Evolutionary conservation across 208 protist species (phyloP).

Genomic region (Trichomonas vaginalis): DNA sequence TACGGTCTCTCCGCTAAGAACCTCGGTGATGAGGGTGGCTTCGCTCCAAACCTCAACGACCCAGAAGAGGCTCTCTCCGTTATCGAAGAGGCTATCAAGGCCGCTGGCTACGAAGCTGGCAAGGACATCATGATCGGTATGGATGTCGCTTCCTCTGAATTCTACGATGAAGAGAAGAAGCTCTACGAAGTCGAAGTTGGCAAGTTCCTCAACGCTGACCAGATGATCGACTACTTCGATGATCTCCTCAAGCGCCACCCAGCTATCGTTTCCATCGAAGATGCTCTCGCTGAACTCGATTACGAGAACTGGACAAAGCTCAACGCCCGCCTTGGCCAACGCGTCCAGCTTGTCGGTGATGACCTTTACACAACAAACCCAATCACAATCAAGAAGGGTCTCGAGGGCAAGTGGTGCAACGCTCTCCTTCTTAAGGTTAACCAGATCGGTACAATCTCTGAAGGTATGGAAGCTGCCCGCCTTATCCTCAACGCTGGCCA

Average conservation of each 20-base stretch:
- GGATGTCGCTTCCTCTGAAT: slow-evolving; percentile 91
- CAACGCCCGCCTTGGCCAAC: neutral
- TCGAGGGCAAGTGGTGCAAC: too few relatives aligned
- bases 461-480: slow-evolving; percentile 72
- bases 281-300: slow-evolving; percentile 92
- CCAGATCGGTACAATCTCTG: slow-evolving; percentile 84
- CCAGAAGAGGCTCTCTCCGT: neutral
- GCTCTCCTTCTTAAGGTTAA: slow-evolving; percentile 92
- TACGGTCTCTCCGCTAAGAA: slow-evolving; percentile 81
- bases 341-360: slow-evolving; percentile 79
- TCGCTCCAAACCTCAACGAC: slow-evolving; percentile 53
- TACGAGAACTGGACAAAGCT: slow-evolving; percentile 29
- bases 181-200: slow-evolving; percentile 68
- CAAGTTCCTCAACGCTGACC: neutral
- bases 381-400: slow-evolving; percentile 70
- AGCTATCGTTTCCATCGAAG: slow-evolving; percentile 82
- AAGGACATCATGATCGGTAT: slow-evolving; percentile 48
- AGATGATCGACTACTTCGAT: slow-evolving; percentile 28
- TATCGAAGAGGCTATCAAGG: neutral
- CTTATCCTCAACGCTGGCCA: slow-evolving; percentile 53
- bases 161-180: slow-evolving; percentile 71
- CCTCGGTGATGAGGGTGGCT: slow-evolving; percentile 86
- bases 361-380: slow-evolving; percentile 91
- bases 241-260: slow-evolving; percentile 23
- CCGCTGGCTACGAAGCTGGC: neutral